Evolutionary conservation across 257 asterid species (phyloP), one percentile per base, ranked within the genome.

Genomic region (Leptodermis oblonga): DNA sequence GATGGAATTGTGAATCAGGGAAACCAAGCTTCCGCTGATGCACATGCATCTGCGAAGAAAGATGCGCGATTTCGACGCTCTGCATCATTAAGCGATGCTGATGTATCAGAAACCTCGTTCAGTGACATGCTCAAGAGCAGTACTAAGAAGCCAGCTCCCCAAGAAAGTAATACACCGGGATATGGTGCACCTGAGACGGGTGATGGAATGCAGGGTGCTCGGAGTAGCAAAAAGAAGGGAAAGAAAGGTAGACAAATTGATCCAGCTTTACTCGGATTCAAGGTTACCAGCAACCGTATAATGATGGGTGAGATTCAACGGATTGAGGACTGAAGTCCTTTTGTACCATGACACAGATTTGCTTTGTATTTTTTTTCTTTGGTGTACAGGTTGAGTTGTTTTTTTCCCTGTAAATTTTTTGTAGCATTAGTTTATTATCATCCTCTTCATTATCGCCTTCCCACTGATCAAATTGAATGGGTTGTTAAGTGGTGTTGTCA

Each of bases 271-370:
- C 97, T 94, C 33, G 99, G 99, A 4, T 94, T 94, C 82, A 94
- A 91, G 85, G 99, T 94, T n/a, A 85, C 96, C 1, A 94, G 99
- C 84, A 94, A 94, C 74, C 90, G 99, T 58, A 91, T 94, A 76
- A 82, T 91, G 97, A 94, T 94, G 99, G 99, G 99, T 13, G 99
- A 94, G 78, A 91, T 94, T 69, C 99, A 94, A 73, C 77, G 97
- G 59, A 23, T 87, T 70, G 99, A 91, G 33, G 99, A 94, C 80
- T 94, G 75, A 70, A 22, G 36, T 3, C 17, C 17, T 43, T 9
- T n/a, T 58, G 26, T 37, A 11, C 6, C 33, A 46, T 41, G 39
- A 37, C 37, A 36, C n/a, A 46, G 17, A 67, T 18, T 36, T 53
- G 0, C 45, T 31, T 8, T 31, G 10, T 7, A 12, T 39, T 22